Base-by-base conservation (phyloP, 129 eudicot genomes). In the Artemisia tridentata region DNA sequence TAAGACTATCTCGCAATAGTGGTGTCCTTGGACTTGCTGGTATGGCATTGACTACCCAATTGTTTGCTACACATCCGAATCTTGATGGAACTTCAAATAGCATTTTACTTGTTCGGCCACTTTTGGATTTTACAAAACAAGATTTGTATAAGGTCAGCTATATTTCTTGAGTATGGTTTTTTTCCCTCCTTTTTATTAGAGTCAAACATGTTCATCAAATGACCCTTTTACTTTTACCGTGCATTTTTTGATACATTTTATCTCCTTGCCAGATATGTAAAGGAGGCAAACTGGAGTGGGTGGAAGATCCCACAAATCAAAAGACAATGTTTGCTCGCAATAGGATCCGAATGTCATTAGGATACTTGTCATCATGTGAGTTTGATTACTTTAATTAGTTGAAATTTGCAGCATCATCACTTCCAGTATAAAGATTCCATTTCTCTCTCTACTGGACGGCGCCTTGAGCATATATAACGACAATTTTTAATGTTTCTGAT, bases 11-110 rank as follows among this genome's bases (percentile, higher is more conserved):
- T 71, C 90, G 98, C 74, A 87, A 80, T 75, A 93, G 97, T 82
- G 98, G 98, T 55, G 96, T 93, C 25, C 95, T 93, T 80, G 99
- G 99, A 78, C 96, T 93, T 72, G 97, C 99, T 63, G 99, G 99
- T 50, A 93, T 87, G 97, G 92, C 97, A 49, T 90, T 83, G 78
- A 57, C 86, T 19, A 85, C 92, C 45, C 92, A 90, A 34, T 17
- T 90, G 58, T 93, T 87, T 65, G 68, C 84, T 7, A 69, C 80
- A 56, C 65, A 34, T 80, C 83, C 77, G 53, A 67, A 59, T 76
- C 51, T 43, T 48, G 63, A 64, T 46, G 79, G 82, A 78, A 78
- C 75, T 72, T 85, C 89, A 53, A 80, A 49, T 74, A 77, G 81
- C 74, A 72, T 90, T 73, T 74, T 93, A 75, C 72, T 87, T 60